Conservation (phyloP, 495 filamentous ascomycete genomes). For the Elasticomyces elasticus region DNA sequence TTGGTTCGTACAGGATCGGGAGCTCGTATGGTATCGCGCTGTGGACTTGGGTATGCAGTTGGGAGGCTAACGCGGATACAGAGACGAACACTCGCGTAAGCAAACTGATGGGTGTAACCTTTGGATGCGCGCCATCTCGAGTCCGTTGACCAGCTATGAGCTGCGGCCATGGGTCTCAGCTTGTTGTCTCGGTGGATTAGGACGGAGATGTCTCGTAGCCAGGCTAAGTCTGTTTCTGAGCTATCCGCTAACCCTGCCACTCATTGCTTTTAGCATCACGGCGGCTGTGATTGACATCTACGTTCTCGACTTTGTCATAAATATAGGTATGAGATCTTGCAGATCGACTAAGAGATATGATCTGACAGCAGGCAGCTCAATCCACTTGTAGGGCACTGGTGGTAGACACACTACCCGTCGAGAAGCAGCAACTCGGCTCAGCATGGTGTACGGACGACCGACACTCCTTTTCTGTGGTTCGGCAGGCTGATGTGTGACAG, state of each 20-base stretch:
- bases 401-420: constrained; percentile 66
- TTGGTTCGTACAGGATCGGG: constrained; percentile 41
- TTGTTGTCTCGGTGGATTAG: constrained; percentile 51
- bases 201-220: no score
- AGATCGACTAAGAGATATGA: not conserved
- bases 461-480: not conserved
- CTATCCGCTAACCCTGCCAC: no score
- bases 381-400: constrained; percentile 59
- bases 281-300: constrained; percentile 76
- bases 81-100: not conserved
- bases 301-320: constrained; percentile 81
- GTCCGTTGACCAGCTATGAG: constrained; percentile 50
- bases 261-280: no score
- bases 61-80: not conserved
- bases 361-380: not conserved
- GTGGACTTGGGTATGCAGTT: not conserved
- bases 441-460: constrained; percentile 50
- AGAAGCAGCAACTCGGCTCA: constrained; percentile 73
- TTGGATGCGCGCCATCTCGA: no score
- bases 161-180: constrained; percentile 48
- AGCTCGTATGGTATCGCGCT: not conserved
- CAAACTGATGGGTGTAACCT: no score
- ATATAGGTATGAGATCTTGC: constrained; percentile 47
- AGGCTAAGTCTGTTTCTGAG: no score
- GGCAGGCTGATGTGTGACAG: constrained; percentile 46